These are phyloP conservation scores for Somion occarium DNA, from an alignment of 1,284 basidiomycete genomes.

Conservation along the genomic window DNA sequence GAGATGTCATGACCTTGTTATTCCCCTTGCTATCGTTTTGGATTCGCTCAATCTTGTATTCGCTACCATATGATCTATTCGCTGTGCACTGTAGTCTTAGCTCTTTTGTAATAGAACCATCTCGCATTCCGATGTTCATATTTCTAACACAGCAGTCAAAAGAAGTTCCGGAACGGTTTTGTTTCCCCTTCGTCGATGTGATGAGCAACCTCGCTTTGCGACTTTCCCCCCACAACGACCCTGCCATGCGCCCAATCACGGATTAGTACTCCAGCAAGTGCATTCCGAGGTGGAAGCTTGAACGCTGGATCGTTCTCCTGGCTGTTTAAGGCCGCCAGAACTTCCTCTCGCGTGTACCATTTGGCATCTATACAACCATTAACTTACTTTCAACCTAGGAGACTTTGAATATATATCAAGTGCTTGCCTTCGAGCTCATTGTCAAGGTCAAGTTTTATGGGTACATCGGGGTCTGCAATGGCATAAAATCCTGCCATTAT, in stretches of 20 bases:
- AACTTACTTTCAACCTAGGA: no score
- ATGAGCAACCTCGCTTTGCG: background rate
- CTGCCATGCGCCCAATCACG: slow-evolving; percentile 59
- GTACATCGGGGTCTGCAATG: slow-evolving; percentile 64
- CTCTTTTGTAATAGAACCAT: background rate
- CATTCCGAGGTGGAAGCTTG: slow-evolving; percentile 62
- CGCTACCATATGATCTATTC: background rate
- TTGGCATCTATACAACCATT: slow-evolving; percentile 71
- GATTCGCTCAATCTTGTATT: background rate
- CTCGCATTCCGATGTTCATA: no score
- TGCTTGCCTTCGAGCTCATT: slow-evolving; percentile 88
- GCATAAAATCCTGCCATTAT: slow-evolving; percentile 92
- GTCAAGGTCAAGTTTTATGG: slow-evolving; percentile 85
- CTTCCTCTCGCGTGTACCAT: slow-evolving; percentile 81
- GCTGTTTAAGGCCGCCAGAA: slow-evolving; percentile 52
- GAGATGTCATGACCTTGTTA: slow-evolving; percentile 42
- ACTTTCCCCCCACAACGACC: slow-evolving; percentile 5
- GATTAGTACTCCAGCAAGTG: slow-evolving; percentile 70
- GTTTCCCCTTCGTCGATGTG: background rate
- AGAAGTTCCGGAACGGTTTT: slow-evolving; percentile 10
- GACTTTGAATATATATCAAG: no score
- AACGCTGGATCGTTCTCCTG: slow-evolving; percentile 38
- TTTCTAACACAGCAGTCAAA: no score
- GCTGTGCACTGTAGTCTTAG: background rate
- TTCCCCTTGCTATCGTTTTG: background rate